phyloP scores from a whole-genome alignment of 768 basidiomycete genomes.

The Dacryopinax primogenitus region DNA sequence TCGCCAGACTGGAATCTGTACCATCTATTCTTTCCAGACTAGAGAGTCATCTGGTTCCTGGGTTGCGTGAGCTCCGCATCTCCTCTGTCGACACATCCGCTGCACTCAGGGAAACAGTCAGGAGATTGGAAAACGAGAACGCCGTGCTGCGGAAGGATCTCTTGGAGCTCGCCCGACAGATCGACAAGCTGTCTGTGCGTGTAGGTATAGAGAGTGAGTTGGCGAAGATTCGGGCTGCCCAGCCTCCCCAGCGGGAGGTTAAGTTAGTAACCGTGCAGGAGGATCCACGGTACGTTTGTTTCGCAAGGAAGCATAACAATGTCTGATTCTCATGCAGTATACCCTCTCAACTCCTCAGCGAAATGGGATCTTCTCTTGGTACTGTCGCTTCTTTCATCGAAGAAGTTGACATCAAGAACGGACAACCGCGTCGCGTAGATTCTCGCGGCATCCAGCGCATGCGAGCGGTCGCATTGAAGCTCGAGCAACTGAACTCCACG shows the following conservation, averaged over 20 bases:
- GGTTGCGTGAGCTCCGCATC: not conserved
- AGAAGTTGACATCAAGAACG: conserved; percentile 3
- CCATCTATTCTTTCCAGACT: not conserved
- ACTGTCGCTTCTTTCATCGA: conserved; percentile 1
- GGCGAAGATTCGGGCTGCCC: conserved; percentile 5
- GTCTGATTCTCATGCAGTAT: not conserved
- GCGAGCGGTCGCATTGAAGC: not conserved
- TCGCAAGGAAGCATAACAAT: not conserved
- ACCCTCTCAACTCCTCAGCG: conserved; percentile 7
- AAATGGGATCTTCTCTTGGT: not conserved
- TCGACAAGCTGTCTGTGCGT: not conserved
- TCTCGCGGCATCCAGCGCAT: conserved; percentile 3
- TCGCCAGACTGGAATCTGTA: not conserved
- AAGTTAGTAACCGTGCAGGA: not conserved
- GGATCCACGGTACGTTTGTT: conserved; percentile 2
- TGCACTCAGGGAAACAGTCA: not conserved
- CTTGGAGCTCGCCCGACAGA: not conserved
- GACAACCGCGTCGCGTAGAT: not conserved
- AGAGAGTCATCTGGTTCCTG: not conserved
- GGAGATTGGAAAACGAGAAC: not conserved
- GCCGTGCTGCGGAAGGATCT: conserved; percentile 1
- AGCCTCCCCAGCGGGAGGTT: conserved; percentile 3
- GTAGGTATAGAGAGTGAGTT: not conserved
- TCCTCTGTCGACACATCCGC: not conserved
- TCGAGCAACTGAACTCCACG: not conserved